phyloP scores from a whole-genome alignment of 2,329 filamentous ascomycete genomes.

The Cladosporium sp. region DNA sequence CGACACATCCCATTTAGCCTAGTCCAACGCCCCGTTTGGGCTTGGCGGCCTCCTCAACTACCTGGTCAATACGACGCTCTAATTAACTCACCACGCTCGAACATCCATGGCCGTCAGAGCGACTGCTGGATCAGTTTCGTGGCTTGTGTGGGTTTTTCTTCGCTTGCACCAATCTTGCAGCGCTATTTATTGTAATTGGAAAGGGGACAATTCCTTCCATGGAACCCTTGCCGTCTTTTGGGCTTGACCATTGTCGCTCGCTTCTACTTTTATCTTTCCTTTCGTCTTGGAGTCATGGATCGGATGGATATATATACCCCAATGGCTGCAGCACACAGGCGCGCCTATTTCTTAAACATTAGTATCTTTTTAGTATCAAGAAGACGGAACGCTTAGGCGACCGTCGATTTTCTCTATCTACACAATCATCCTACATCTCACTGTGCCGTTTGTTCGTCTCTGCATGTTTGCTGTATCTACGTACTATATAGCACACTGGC shows the following conservation, averaged over 20 bases:
- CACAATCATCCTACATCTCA: background rate
- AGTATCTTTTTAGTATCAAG: conserved; percentile 2
- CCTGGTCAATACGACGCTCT: background rate
- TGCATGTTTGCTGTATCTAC: background rate
- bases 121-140: background rate
- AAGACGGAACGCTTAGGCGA: background rate
- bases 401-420: background rate
- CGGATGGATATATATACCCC: conserved; percentile 11
- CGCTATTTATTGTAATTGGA: background rate
- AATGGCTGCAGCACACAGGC: conserved; percentile 9
- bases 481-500: too few relatives aligned
- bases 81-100: background rate
- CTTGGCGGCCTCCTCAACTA: too few relatives aligned
- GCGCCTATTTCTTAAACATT: conserved; percentile 5
- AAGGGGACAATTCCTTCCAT: background rate
- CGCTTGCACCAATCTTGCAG: background rate
- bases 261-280: background rate
- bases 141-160: background rate
- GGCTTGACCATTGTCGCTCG: background rate
- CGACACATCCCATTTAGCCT: background rate
- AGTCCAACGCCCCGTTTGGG: too few relatives aligned
- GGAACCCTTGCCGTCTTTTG: background rate
- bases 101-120: background rate
- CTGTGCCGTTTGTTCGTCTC: background rate
- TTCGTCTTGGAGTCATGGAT: conserved; percentile 8